These are phyloP conservation scores for Wallemia hederae DNA, from an alignment of 1,284 basidiomycete genomes.

Conservation along the genomic window DNA sequence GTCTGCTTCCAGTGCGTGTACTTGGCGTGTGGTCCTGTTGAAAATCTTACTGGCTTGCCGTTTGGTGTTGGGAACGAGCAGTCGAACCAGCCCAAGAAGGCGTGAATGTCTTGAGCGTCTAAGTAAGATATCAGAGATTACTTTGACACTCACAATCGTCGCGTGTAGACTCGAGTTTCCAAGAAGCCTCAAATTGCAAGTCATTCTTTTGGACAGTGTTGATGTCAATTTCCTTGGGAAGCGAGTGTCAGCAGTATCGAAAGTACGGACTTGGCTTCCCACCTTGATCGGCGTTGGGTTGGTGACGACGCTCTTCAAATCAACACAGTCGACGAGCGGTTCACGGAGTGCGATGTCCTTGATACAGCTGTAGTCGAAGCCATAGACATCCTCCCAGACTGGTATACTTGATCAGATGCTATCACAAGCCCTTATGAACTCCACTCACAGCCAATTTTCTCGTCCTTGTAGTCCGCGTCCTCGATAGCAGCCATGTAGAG, in stretches of 20 bases:
- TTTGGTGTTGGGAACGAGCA: conserved; percentile 86
- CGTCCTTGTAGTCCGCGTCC: conserved; percentile 98
- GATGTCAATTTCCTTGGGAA: conserved; percentile 50
- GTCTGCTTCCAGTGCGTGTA: conserved; percentile 99
- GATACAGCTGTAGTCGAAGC: conserved; percentile 98
- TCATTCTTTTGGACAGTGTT: conserved; percentile 85
- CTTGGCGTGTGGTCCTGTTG: conserved; percentile 78
- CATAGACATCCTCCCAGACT: conserved; percentile 99
- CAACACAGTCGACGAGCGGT: conserved; percentile 91
- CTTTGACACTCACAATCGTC: conserved; percentile 46
- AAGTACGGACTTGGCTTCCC: conserved; percentile 6
- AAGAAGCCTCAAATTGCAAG: conserved; percentile 53
- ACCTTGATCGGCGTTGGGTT: conserved; percentile 66
- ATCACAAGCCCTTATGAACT: neutral
- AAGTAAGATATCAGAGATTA: neutral
- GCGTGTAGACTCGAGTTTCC: conserved; percentile 52
- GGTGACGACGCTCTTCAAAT: conserved; percentile 68
- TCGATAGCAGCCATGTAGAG: conserved; percentile 92
- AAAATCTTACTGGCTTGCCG: conserved; percentile 66
- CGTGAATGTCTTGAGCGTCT: conserved; percentile 44
- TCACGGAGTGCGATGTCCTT: conserved; percentile 93
- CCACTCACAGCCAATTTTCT: conserved; percentile 84
- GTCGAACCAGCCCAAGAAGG: conserved; percentile 99
- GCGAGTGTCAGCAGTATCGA: neutral
- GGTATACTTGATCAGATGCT: neutral